Evolutionary conservation across 2,329 filamentous ascomycete species (phyloP).

Genomic region (Elsinoe australis): DNA sequence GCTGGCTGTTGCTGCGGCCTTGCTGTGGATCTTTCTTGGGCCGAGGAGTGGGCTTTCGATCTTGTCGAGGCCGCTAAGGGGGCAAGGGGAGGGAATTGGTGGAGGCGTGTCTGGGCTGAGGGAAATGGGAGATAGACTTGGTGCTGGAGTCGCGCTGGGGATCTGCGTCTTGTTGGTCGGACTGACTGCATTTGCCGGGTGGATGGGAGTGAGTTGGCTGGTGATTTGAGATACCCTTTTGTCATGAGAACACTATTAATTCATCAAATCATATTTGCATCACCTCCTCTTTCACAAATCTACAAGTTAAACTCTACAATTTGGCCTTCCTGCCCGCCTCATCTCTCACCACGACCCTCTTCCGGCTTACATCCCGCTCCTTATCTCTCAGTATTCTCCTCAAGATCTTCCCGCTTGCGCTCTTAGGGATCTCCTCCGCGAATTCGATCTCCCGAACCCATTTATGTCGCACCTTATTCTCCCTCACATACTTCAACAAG

Average conservation of each 20-base stretch:
- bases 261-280: no score
- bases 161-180: conserved; percentile 32
- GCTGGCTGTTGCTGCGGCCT: conserved; percentile 26
- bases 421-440: conserved; percentile 62
- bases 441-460: conserved; percentile 60
- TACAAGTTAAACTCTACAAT: conserved; percentile 22
- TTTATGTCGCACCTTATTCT: conserved; percentile 62
- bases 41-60: conserved; percentile 18
- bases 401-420: conserved; percentile 66
- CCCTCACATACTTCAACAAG: conserved; percentile 54
- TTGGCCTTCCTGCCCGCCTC: conserved; percentile 26
- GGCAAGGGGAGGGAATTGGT: conserved; percentile 17
- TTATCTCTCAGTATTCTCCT: conserved; percentile 51
- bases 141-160: conserved; percentile 29
- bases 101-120: conserved; percentile 23
- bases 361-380: conserved; percentile 29
- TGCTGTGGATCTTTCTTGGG: conserved; percentile 34
- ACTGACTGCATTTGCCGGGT: conserved; percentile 28
- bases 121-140: conserved; percentile 31
- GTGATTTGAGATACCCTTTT: conserved; percentile 24
- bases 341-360: conserved; percentile 29
- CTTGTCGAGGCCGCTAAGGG: background rate
- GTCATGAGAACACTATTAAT: no score
- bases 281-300: background rate
- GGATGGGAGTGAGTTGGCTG: conserved; percentile 34